phyloP scores from a whole-genome alignment of 139 green algal genomes.

The Coelastrella sp. region DNA sequence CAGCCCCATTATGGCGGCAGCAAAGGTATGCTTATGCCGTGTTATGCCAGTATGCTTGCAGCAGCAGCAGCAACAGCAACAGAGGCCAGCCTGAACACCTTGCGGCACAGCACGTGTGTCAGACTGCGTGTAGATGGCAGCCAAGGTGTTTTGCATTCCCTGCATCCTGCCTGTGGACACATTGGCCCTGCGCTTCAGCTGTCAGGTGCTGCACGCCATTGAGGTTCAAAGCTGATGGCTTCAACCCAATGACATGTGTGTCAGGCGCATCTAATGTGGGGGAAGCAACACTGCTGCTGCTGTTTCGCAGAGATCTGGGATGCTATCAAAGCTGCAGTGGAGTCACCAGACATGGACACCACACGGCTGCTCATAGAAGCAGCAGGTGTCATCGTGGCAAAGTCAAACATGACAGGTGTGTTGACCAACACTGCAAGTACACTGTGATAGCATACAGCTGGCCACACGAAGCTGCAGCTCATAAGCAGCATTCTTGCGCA shows the following conservation, averaged over 20 bases:
- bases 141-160: not conserved
- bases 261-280: no score
- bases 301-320: conserved; percentile 51
- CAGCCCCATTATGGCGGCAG: conserved; percentile 88
- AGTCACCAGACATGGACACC: conserved; percentile 67
- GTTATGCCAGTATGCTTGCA: not conserved
- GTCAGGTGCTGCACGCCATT: no score
- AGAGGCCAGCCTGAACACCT: no score
- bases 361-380: conserved; percentile 77
- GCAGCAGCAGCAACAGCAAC: not conserved
- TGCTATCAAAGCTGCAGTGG: conserved; percentile 45
- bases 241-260: no score
- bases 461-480: no score
- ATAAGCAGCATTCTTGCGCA: no score
- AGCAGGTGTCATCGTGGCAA: conserved; percentile 84
- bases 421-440: no score
- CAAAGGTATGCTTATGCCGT: conserved; percentile 56
- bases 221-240: no score
- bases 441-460: no score
- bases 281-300: not conserved
- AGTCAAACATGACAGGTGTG: conserved; percentile 72
- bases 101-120: not conserved
- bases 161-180: not conserved
- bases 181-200: no score
- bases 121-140: not conserved